A percentile compares a stretch with the other conserved stretches of the same genome.
These are phyloP conservation scores for Blastomyces parvus DNA, from an alignment of 2,329 filamentous ascomycete genomes.

Conservation along the genomic window DNA sequence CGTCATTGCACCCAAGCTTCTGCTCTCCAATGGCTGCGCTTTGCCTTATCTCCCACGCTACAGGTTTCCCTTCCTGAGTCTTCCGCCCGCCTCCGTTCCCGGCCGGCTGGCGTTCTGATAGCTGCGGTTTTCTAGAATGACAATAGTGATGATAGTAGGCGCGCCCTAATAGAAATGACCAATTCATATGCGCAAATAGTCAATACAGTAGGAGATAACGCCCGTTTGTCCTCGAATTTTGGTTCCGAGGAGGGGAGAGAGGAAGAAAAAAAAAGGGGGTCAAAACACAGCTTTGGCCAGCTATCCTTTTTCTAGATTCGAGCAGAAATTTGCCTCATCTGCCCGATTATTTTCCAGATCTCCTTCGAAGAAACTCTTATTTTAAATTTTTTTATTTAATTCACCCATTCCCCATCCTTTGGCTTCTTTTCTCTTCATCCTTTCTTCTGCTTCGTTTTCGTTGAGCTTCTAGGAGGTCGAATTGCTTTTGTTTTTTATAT, in stretches of 20 bases:
- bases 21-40: neutral
- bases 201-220: neutral
- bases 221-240: neutral
- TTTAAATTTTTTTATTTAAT: slow-evolving; percentile 5
- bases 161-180: slow-evolving; percentile 10
- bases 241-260: neutral
- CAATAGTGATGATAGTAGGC: neutral
- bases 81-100: slow-evolving; percentile 6
- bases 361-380: neutral
- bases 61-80: neutral
- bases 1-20: slow-evolving; percentile 5
- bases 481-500: neutral
- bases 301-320: neutral
- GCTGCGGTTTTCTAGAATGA: too few species aligned
- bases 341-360: neutral
- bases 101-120: neutral
- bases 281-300: too few species aligned
- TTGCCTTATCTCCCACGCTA: neutral
- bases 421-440: slow-evolving; percentile 8
- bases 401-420: slow-evolving; percentile 12
- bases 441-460: slow-evolving; percentile 14
- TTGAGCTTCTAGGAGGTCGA: slow-evolving; percentile 2
- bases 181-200: neutral
- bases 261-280: too few species aligned
- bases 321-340: slow-evolving; percentile 1